Conservation (phyloP, 345 rosid genomes). For the Eucalyptus caleyi region DNA sequence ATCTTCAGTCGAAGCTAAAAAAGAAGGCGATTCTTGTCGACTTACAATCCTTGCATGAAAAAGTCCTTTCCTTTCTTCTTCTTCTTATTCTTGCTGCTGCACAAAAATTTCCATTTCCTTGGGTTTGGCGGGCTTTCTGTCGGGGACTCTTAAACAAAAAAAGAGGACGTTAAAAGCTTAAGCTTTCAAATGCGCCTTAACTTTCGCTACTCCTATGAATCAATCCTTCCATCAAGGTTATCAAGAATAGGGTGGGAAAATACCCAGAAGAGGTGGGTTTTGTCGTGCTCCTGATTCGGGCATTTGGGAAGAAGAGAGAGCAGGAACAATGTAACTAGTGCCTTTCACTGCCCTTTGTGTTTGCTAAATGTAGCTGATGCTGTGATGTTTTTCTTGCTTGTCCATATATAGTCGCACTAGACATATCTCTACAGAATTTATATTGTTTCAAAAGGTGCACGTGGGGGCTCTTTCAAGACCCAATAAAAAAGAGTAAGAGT, state of each 20-base stretch:
- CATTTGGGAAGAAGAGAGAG: neutral
- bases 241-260: neutral
- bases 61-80: neutral
- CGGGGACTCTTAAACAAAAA: neutral
- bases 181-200: neutral
- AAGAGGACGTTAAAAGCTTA: neutral
- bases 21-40: neutral
- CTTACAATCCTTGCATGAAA: neutral
- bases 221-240: neutral
- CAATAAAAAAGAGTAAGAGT: neutral
- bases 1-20: neutral
- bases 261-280: neutral
- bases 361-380: neutral
- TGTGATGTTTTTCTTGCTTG: neutral
- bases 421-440: neutral
- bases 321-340: neutral
- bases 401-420: neutral
- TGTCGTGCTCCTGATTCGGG: neutral
- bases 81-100: neutral
- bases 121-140: neutral
- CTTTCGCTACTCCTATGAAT: neutral
- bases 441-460: neutral
- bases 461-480: neutral
- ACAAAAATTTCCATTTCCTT: neutral
- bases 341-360: neutral